phyloP scores from a whole-genome alignment of 2,329 filamentous ascomycete species.

The Coniochaeta sp. region DNA sequence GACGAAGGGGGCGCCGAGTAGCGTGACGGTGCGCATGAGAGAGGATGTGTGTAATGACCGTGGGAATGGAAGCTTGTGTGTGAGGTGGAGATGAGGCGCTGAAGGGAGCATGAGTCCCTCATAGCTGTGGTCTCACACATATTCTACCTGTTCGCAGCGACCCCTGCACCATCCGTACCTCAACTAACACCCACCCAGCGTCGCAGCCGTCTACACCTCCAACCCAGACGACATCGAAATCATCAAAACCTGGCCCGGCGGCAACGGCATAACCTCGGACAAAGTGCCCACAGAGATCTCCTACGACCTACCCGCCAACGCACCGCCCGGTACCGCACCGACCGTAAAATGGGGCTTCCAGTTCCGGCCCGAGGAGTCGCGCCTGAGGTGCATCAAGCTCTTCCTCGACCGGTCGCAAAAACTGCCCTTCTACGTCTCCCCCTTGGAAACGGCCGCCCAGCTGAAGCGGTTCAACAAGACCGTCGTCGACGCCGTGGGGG shows the following conservation, averaged over 20 bases:
- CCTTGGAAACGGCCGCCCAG: slow-evolving; percentile 69
- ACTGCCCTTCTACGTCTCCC: slow-evolving; percentile 72
- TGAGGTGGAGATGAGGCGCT: no score
- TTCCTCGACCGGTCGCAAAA: slow-evolving; percentile 77
- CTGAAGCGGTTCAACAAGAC: slow-evolving; percentile 69
- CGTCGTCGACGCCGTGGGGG: slow-evolving; percentile 70
- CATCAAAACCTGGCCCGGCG: slow-evolving; percentile 79
- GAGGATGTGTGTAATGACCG: no score
- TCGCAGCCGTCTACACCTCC: slow-evolving; percentile 67
- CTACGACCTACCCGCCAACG: slow-evolving; percentile 34
- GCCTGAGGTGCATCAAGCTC: slow-evolving; percentile 76
- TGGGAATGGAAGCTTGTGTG: no score
- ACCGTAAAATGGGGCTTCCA: slow-evolving; percentile 74
- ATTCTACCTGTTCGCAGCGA: neutral
- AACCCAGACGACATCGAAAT: slow-evolving; percentile 76
- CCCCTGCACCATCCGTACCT: slow-evolving; percentile 3
- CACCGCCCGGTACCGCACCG: slow-evolving; percentile 33
- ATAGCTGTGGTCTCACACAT: neutral
- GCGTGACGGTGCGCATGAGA: no score
- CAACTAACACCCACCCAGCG: slow-evolving; percentile 30
- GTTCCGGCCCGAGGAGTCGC: slow-evolving; percentile 69
- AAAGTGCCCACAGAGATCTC: slow-evolving; percentile 80
- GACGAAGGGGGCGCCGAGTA: no score
- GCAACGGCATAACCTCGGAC: slow-evolving; percentile 80
- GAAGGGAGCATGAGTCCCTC: neutral